Percentiles rank a stretch among this genome's conserved stretches.
Conservation (phyloP, 2,329 filamentous ascomycete genomes). For the Aspergillus thermomutatus region DNA sequence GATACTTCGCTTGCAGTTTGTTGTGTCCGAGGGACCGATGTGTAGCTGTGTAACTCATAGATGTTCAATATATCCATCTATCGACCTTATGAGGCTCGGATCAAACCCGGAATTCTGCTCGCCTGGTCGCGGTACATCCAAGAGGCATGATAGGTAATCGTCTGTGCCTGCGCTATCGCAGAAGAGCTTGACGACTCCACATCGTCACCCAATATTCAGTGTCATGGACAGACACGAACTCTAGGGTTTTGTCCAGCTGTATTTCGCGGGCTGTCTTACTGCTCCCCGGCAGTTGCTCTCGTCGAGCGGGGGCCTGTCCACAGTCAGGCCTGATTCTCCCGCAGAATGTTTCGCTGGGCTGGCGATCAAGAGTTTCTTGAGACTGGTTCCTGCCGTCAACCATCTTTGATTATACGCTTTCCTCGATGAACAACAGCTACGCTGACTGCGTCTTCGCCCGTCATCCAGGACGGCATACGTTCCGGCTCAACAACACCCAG, state of each 20-base stretch:
- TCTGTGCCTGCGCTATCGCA: not conserved
- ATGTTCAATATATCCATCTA: not conserved
- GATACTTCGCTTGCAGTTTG: not conserved
- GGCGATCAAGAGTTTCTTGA: not conserved
- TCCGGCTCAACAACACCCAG: slow-evolving; percentile 67
- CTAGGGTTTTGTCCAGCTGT: too few species aligned
- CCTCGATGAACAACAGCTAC: slow-evolving; percentile 66
- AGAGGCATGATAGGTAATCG: not conserved
- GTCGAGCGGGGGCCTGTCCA: too few species aligned
- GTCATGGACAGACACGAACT: not conserved
- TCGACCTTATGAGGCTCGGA: not conserved
- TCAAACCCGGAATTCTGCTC: not conserved
- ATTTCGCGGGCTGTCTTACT: not conserved
- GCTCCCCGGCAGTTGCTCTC: not conserved
- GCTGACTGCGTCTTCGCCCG: slow-evolving; percentile 78
- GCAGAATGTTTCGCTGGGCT: not conserved
- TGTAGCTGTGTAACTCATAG: not conserved
- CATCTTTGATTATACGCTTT: slow-evolving; percentile 19
- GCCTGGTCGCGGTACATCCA: not conserved
- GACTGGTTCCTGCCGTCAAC: slow-evolving; percentile 10
- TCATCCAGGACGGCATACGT: slow-evolving; percentile 86
- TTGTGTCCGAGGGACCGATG: not conserved
- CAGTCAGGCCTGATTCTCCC: not conserved
- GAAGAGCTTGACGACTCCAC: not conserved
- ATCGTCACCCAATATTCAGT: not conserved